Percentiles rank a stretch among this genome's conserved stretches.
Conservation (phyloP, 2,329 filamentous ascomycete genomes). For the Diplodia seriata region DNA sequence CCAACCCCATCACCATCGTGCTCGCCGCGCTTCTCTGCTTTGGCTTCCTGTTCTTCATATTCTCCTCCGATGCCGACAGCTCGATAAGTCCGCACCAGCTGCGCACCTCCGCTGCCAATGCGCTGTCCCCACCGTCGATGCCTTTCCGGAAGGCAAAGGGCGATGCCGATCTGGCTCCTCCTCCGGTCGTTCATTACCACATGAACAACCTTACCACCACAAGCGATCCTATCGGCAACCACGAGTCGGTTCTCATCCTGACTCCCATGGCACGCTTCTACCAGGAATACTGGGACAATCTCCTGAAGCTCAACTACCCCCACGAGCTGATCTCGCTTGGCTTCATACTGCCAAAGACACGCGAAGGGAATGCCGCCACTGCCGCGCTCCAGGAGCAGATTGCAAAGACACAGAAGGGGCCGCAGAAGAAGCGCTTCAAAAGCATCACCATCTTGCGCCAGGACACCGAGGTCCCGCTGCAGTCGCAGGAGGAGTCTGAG, state of each 20-base stretch:
- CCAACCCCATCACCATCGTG: conserved; percentile 76
- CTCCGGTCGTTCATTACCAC: conserved; percentile 90
- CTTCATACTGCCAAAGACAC: conserved; percentile 94
- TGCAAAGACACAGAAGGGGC: conserved; percentile 81
- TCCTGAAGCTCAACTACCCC: conserved; percentile 82
- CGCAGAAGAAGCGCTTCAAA: conserved; percentile 83
- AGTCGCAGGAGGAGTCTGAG: conserved; percentile 83
- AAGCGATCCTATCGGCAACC: conserved; percentile 74
- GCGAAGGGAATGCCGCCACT: conserved; percentile 88
- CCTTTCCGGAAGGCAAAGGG: conserved; percentile 71
- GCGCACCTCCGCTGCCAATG: conserved; percentile 68
- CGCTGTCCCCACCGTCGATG: conserved; percentile 75
- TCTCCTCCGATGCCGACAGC: conserved; percentile 63
- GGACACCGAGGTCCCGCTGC: conserved; percentile 84
- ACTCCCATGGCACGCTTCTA: conserved; percentile 95
- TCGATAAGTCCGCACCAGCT: conserved; percentile 59
- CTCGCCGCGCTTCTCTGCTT: conserved; percentile 76
- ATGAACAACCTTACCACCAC: conserved; percentile 94
- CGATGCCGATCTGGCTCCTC: conserved; percentile 66
- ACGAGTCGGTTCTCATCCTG: conserved; percentile 87
- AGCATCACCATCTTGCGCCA: conserved; percentile 94
- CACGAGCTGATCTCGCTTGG: conserved; percentile 94
- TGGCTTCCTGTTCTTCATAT: conserved; percentile 58
- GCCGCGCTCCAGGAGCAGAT: conserved; percentile 83
- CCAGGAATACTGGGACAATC: conserved; percentile 92